Evolutionary conservation across 345 rosid species (phyloP).

Genomic region (Erysimum cheiranthoides): DNA sequence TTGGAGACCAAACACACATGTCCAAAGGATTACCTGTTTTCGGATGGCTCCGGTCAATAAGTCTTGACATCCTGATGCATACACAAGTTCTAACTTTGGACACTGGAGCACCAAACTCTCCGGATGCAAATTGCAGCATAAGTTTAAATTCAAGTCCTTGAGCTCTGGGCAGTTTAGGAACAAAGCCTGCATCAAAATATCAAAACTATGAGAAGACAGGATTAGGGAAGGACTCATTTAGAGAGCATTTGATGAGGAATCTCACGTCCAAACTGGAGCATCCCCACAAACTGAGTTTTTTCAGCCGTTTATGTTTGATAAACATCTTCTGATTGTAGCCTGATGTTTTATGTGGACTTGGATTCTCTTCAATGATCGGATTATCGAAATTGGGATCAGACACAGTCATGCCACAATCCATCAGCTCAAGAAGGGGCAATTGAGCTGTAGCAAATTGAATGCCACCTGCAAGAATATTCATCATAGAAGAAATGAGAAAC

Average conservation of each 20-base stretch:
- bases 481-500: slow-evolving; percentile 20
- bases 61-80: slow-evolving; percentile 82
- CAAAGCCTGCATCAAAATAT: slow-evolving; percentile 70
- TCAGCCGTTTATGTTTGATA: slow-evolving; percentile 77
- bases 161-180: slow-evolving; percentile 91
- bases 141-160: slow-evolving; percentile 79
- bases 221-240: neutral
- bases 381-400: slow-evolving; percentile 63
- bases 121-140: slow-evolving; percentile 74
- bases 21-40: slow-evolving; percentile 66
- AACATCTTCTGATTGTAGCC: slow-evolving; percentile 83
- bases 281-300: slow-evolving; percentile 97
- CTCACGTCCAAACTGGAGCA: slow-evolving; percentile 97
- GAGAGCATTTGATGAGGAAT: slow-evolving; percentile 17
- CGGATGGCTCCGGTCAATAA: slow-evolving; percentile 64
- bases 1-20: neutral
- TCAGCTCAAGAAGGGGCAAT: slow-evolving; percentile 88
- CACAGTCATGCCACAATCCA: slow-evolving; percentile 99
- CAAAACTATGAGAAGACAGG: slow-evolving; percentile 40
- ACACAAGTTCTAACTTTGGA: slow-evolving; percentile 75
- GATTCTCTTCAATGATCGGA: slow-evolving; percentile 48
- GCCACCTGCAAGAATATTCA: slow-evolving; percentile 67
- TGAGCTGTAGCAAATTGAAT: slow-evolving; percentile 98
- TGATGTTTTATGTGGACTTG: slow-evolving; percentile 53
- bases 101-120: slow-evolving; percentile 89